A percentile compares a stretch with the other conserved stretches of the same genome.
Evolutionary conservation across 805 yeast genomes (phyloP).

Genomic region (Sugiyamaella marilandica): DNA sequence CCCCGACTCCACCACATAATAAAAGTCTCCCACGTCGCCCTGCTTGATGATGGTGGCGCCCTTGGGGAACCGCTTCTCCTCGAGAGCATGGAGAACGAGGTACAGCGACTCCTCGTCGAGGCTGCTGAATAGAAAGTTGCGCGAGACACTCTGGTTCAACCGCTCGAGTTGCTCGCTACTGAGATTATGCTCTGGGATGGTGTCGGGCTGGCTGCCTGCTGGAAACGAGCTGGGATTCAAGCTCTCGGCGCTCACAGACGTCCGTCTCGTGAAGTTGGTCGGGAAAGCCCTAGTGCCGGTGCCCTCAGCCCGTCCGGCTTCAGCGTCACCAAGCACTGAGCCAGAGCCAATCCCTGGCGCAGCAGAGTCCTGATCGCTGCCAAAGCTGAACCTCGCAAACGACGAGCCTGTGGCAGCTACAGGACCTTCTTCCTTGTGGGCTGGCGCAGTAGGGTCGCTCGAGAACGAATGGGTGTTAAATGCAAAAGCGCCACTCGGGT

Average conservation of each 20-base stretch:
- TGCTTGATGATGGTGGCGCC: conserved; percentile 72
- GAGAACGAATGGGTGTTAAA: conserved; percentile 15
- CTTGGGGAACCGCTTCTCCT: conserved; percentile 57
- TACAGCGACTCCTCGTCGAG: conserved; percentile 72
- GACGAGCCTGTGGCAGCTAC: neutral
- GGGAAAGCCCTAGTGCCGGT: conserved; percentile 7
- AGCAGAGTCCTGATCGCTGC: neutral
- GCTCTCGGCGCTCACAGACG: conserved; percentile 79
- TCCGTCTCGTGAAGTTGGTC: conserved; percentile 55
- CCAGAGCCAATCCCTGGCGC: neutral
- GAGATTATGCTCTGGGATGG: conserved; percentile 16
- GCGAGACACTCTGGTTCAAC: conserved; percentile 64
- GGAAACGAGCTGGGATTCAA: conserved; percentile 20
- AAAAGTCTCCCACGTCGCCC: conserved; percentile 93
- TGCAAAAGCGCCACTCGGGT: conserved; percentile 3
- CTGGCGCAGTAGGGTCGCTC: conserved; percentile 5
- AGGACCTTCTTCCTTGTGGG: neutral
- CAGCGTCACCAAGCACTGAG: neutral
- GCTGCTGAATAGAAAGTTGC: conserved; percentile 79
- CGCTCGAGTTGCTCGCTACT: conserved; percentile 55
- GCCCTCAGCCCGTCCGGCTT: neutral
- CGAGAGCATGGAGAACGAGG: conserved; percentile 78
- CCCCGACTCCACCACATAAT: conserved; percentile 83
- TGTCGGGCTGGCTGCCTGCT: conserved; percentile 12
- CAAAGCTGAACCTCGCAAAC: neutral